These are phyloP conservation scores for Phalaenopsis hybrid DNA, from an alignment of 116 monocot genomes.

Conservation along the genomic window DNA sequence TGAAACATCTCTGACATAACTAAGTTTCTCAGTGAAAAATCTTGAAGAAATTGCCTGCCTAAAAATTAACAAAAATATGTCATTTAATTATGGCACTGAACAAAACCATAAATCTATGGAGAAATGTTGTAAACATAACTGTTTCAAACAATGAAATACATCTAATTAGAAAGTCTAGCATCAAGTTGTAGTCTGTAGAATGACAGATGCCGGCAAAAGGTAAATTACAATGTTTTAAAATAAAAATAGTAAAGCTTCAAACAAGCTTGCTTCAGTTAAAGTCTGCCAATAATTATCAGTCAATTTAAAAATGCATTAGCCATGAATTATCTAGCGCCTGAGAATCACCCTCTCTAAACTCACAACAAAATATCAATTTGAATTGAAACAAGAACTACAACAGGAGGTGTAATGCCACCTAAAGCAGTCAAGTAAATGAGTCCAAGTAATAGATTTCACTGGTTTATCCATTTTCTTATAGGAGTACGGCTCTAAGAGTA, in stretches of 20 bases:
- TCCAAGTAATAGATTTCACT: not conserved
- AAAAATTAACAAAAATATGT: not conserved
- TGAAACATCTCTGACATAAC: slow-evolving; percentile 14
- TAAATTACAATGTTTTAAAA: not conserved
- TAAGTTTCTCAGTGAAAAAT: not conserved
- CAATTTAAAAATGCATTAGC: not conserved
- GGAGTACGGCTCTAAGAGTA: not conserved
- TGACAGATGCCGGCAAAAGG: not conserved
- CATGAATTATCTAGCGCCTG: not conserved
- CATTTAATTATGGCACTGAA: not conserved
- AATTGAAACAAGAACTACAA: not conserved
- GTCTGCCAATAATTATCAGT: not conserved
- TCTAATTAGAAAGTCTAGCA: not conserved
- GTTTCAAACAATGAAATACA: not conserved
- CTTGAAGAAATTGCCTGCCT: slow-evolving; percentile 11
- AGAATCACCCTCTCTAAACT: not conserved
- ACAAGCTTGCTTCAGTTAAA: not conserved
- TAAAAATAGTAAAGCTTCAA: not conserved
- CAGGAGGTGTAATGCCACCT: not conserved
- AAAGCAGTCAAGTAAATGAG: not conserved
- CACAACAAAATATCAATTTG: not conserved
- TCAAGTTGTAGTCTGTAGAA: not conserved
- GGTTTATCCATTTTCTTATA: not conserved
- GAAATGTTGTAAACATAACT: not conserved
- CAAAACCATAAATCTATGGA: not conserved